phyloP scores from a whole-genome alignment of 108 stramenopile species.

The Fragilaria radians region DNA sequence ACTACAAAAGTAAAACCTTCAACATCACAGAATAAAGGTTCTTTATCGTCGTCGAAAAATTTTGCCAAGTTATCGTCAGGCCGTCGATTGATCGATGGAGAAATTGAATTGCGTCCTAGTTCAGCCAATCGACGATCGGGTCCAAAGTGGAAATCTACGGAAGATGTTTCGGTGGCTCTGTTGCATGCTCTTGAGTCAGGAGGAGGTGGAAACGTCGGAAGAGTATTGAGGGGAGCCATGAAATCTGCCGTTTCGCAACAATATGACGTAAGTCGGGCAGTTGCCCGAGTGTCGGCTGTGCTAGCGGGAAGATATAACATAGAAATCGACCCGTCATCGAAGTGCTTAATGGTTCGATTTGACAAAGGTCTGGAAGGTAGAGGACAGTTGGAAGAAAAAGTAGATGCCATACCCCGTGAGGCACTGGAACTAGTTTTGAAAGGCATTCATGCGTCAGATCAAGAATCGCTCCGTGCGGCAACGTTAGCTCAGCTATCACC shows the following conservation, averaged over 20 bases:
- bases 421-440: constrained; percentile 57
- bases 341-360: constrained; percentile 39
- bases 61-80: constrained; percentile 29
- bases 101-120: constrained; percentile 1
- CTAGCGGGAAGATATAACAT: constrained; percentile 36
- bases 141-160: constrained; percentile 10
- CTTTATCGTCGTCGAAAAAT: constrained; percentile 13
- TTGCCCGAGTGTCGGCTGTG: constrained; percentile 62
- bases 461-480: constrained; percentile 60
- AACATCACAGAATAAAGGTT: constrained; percentile 6
- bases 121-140: not conserved
- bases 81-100: constrained; percentile 38
- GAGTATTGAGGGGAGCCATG: constrained; percentile 67
- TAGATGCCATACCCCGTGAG: constrained; percentile 59
- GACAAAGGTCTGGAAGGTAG: constrained; percentile 65
- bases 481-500: constrained; percentile 70
- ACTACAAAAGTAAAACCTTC: no score
- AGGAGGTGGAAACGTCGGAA: constrained; percentile 40
- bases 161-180: constrained; percentile 59
- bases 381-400: constrained; percentile 51
- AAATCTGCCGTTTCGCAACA: constrained; percentile 66
- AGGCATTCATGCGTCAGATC: constrained; percentile 45
- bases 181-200: constrained; percentile 45
- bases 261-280: constrained; percentile 70
- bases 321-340: constrained; percentile 12